These are phyloP conservation scores for Mycena polygramma DNA, from an alignment of 768 basidiomycete species.

Conservation along the genomic window DNA sequence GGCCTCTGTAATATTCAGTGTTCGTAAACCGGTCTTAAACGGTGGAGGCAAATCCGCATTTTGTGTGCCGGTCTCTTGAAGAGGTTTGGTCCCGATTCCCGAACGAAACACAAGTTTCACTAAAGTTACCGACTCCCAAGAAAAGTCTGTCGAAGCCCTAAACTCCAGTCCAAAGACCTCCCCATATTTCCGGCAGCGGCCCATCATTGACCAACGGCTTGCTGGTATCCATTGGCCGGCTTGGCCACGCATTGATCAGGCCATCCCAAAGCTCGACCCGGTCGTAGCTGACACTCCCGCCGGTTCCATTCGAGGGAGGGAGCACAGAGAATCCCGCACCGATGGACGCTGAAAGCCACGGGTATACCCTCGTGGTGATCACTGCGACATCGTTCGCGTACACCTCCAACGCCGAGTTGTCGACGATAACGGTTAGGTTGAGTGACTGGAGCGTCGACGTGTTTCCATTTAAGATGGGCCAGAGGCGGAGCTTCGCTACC, in stretches of 20 bases:
- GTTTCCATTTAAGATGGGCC: conserved; percentile 32
- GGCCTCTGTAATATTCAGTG: too few relatives aligned
- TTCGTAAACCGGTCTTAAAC: too few relatives aligned
- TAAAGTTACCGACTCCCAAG: too few relatives aligned
- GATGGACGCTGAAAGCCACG: conserved; percentile 28
- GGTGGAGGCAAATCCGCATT: too few relatives aligned
- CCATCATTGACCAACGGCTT: conserved; percentile 32
- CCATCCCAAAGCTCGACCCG: conserved; percentile 34
- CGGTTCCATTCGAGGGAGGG: conserved; percentile 7
- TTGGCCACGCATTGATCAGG: conserved; percentile 30
- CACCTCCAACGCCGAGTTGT: conserved; percentile 31
- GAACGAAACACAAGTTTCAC: too few relatives aligned
- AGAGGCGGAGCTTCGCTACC: conserved; percentile 32
- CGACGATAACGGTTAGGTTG: conserved; percentile 32
- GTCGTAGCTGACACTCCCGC: conserved; percentile 16
- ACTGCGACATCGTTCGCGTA: conserved; percentile 33
- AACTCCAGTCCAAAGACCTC: conserved; percentile 26
- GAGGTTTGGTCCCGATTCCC: too few relatives aligned
- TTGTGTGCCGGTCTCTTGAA: too few relatives aligned
- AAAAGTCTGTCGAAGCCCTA: background rate
- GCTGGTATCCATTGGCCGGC: conserved; percentile 20
- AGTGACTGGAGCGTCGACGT: conserved; percentile 28
- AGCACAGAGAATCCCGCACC: conserved; percentile 26
- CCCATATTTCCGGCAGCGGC: conserved; percentile 31
- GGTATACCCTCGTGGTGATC: conserved; percentile 27